Base-by-base conservation (phyloP, 257 asterid genomes). In the Dorcoceras hygrometricum region DNA sequence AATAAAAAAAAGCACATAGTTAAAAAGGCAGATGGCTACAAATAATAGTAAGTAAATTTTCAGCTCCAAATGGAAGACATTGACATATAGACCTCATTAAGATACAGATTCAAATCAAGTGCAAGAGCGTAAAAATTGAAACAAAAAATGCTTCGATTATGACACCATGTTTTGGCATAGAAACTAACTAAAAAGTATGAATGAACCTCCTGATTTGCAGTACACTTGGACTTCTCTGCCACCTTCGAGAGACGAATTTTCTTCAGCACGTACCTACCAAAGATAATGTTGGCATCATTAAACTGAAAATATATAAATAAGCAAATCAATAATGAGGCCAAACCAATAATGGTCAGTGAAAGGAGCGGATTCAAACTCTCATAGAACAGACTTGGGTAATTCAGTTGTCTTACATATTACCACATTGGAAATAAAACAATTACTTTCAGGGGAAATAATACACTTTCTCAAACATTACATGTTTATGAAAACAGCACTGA, bases 151-250 rank as follows among this genome's bases (percentile, higher is more conserved):
- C 60, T 27, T 20, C 18, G 23, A 18, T 19, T 18, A 12, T 26
- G 50, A 58, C 50, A 23, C 32, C 6, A 48, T 3, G 26, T 22
- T 62, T 18, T 58, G 26, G 3, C 22, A 56, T 36, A 51, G 32
- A 71, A 29, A 9, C 12, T 22, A 36, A 22, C 39, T 63, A 65
- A 25, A n/a, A 43, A 72, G 74, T 27, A 53, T 55, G 59, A 63
- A 62, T 57, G 29, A 63, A 93, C 99, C 99, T 88, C 99, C 76
- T 81, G 97, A 76, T 84, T 87, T 23, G 87, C 89, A 8, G 85
- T 87, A 2, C 80, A 81, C 76, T 85, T 88, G 89, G 82, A 84
- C 82, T 85, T 93, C 74, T 93, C 96, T 0, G 86, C 67, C 77
- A 88, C 95, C 79, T 93, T 85, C 19, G 88, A 80, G 70, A 88